Percentiles rank a stretch among this genome's conserved stretches.
Evolutionary conservation across 2,329 filamentous ascomycete genomes (phyloP).

Genomic region (Sphaerostilbella broomeana): DNA sequence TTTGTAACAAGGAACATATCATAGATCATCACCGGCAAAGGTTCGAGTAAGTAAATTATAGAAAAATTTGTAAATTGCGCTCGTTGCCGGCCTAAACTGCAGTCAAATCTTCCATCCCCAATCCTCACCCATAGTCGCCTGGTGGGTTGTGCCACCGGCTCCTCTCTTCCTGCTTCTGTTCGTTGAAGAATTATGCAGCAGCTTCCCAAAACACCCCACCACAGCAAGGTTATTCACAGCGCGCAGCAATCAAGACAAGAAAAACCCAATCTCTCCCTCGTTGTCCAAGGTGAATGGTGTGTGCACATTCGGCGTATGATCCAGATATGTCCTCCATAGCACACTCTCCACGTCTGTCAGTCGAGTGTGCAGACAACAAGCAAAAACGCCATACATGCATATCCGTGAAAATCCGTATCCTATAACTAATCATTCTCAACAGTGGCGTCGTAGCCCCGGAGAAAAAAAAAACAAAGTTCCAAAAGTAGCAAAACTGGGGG

Average conservation of each 20-base stretch:
- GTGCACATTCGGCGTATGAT: not conserved
- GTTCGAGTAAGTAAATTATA: too few species aligned
- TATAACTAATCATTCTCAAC: constrained; percentile 11
- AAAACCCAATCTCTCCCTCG: constrained; percentile 3
- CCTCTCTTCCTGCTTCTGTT: too few species aligned
- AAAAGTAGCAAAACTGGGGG: constrained; percentile 4
- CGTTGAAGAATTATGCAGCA: too few species aligned
- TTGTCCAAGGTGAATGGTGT: not conserved
- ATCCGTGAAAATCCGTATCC: constrained; percentile 15
- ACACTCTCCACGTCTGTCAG: constrained; percentile 4
- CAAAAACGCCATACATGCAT: constrained; percentile 27
- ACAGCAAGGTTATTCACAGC: not conserved
- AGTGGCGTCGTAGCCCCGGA: not conserved
- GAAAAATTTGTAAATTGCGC: constrained; percentile 4
- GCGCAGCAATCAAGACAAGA: not conserved
- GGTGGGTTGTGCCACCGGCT: not conserved
- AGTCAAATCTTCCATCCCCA: not conserved
- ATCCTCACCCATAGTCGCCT: not conserved
- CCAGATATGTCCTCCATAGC: too few species aligned
- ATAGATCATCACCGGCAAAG: too few species aligned
- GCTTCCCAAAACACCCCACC: too few species aligned
- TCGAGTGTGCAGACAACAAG: constrained; percentile 16
- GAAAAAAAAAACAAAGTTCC: constrained; percentile 1
- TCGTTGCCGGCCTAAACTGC: not conserved
- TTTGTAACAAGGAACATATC: too few species aligned